Base-by-base conservation (phyloP, 495 filamentous ascomycete genomes). In the Saxophila tyrrhenica region DNA sequence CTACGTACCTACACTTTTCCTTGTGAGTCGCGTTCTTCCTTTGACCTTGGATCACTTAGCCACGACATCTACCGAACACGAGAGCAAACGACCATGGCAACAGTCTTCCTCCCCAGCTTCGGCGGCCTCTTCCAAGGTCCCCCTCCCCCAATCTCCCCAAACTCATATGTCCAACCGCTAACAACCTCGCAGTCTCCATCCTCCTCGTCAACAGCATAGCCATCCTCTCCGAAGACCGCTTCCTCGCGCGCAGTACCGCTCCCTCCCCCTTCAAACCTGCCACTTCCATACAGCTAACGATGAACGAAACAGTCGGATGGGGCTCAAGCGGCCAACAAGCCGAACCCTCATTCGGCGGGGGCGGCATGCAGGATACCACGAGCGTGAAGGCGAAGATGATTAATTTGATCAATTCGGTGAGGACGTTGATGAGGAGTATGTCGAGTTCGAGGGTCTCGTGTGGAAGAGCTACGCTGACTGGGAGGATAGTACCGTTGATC, bases 221-320 rank as follows among this genome's bases (percentile, higher is more conserved):
- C 49, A 83, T 98, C 70, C 83, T 97, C 48, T 95, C 89, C 63
- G 91, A 98, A 79, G 92, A 98, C 73, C 82, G 94, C 25, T 98
- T 98, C 69, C 83, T 98, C 48, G 92, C 94, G 48, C 81, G 94
- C 62, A 92, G 89, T 94, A 84, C 61, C 81, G 72, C 7, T 22
- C 41, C 15, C 48, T 29, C 46, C 47, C 48, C 38, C 48, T 43
- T 35, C 24, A 38, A 10, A 15, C 10, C 20, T 50, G 15, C 48
- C 10, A n/a, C 20, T 50, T 35, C 41, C 25, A 23, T 17, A 22
- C 32, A 59, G 3, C 21, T 10, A 25, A 22, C 11, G n/a, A 25
- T 49, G n/a, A 54, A 24, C 17, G 38, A 16, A 11, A 51, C 55
- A 94, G 89, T 95, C 60, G 89, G 89, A 60, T 87, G 88, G 80